Conservation (phyloP, 116 monocot species). For the Trichopus zeylanicus region DNA sequence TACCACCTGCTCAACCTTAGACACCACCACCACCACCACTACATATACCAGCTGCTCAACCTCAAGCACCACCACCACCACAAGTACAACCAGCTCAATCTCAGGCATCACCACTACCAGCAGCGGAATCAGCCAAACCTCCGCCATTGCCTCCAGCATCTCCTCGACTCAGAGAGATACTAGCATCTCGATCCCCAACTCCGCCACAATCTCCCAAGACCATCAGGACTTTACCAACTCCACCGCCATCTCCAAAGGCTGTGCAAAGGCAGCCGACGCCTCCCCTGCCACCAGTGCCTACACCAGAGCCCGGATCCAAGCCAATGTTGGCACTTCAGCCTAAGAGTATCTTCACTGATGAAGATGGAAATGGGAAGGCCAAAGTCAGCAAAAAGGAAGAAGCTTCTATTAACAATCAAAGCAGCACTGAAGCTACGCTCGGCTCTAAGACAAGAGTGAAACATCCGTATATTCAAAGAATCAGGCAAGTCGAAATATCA, state of each 20-base stretch:
- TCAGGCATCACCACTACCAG: background rate
- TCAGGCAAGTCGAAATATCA: too few species aligned
- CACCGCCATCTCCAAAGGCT: background rate
- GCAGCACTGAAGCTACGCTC: background rate
- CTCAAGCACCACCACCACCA: background rate
- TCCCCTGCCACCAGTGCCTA: background rate
- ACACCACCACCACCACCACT: background rate
- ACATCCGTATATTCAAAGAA: too few species aligned
- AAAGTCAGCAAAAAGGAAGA: background rate
- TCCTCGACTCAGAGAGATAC: background rate
- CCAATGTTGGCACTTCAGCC: background rate
- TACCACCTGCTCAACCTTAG: background rate
- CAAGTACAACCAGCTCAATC: background rate
- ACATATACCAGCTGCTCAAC: constrained; percentile 2
- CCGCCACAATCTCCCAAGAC: constrained; percentile 23
- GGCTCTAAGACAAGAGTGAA: constrained; percentile 3
- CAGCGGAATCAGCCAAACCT: background rate
- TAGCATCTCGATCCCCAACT: background rate
- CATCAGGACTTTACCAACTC: constrained; percentile 9
- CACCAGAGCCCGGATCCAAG: constrained; percentile 22
- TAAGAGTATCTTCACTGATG: constrained; percentile 2
- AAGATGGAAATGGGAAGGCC: background rate
- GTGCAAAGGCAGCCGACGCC: background rate
- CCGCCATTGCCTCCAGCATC: background rate
- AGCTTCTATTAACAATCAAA: background rate